These are phyloP conservation scores for Candida pseudoviswanathii DNA, from an alignment of 1,139 yeast genomes.

Conservation along the genomic window DNA sequence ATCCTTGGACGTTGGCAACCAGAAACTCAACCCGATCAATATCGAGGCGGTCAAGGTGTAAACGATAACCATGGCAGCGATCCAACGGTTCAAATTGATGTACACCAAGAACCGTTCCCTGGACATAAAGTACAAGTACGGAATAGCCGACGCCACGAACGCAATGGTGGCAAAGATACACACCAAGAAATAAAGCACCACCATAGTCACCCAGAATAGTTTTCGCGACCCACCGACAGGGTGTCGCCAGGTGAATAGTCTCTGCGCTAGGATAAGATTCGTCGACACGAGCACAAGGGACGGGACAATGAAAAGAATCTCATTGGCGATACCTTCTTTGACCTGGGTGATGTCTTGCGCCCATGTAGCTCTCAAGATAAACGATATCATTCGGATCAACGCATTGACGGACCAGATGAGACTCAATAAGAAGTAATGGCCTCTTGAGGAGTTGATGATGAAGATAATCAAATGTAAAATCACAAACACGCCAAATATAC, in stretches of 20 bases:
- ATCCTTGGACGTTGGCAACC: conserved; percentile 57
- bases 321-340: conserved; percentile 33
- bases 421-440: conserved; percentile 37
- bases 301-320: conserved; percentile 37
- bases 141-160: conserved; percentile 37
- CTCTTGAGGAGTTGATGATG: conserved; percentile 30
- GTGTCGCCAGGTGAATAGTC: conserved; percentile 50
- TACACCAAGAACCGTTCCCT: conserved; percentile 5
- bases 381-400: conserved; percentile 30
- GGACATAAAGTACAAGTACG: conserved; percentile 34
- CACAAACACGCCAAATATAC: conserved; percentile 27
- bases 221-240: conserved; percentile 47
- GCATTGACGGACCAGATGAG: conserved; percentile 34
- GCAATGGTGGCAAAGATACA: conserved; percentile 31
- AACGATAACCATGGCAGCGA: conserved; percentile 54
- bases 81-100: conserved; percentile 18
- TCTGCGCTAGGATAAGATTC: conserved; percentile 44
- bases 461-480: conserved; percentile 32
- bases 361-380: conserved; percentile 34
- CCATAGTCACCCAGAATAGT: conserved; percentile 39
- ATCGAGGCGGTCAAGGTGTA: conserved; percentile 57
- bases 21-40: conserved; percentile 51
- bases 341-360: conserved; percentile 25
- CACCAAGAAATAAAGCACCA: conserved; percentile 32
- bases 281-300: conserved; percentile 35